Conservation (phyloP, 1,284 basidiomycete species). For the Anthracocystis panici-leucophaei region DNA sequence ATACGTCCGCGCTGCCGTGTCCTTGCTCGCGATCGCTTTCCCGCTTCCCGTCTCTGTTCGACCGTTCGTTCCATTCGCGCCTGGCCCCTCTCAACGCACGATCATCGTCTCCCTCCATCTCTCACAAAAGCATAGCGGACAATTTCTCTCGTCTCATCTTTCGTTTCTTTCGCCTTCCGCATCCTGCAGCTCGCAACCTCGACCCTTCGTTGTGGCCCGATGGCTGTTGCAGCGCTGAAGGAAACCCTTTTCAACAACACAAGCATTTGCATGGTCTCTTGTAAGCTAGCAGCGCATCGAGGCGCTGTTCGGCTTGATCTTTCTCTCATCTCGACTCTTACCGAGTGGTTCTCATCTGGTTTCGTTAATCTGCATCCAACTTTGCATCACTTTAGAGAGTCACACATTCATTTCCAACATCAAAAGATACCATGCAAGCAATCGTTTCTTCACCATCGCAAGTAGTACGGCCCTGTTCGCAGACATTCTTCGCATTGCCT, state of each 20-base stretch:
- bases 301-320: slow-evolving; percentile 22
- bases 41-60: slow-evolving; percentile 3
- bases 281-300: slow-evolving; percentile 25
- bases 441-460: slow-evolving; percentile 27
- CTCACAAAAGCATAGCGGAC: slow-evolving; percentile 47
- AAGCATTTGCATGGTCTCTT: slow-evolving; percentile 41
- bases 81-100: slow-evolving; percentile 40
- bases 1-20: not conserved
- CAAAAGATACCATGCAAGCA: slow-evolving; percentile 51
- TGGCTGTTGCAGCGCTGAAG: not conserved
- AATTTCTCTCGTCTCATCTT: slow-evolving; percentile 28
- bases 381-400: slow-evolving; percentile 51
- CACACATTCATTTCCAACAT: slow-evolving; percentile 29
- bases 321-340: slow-evolving; percentile 29
- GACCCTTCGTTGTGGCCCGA: not conserved
- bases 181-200: not conserved
- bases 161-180: slow-evolving; percentile 7
- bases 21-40: not conserved
- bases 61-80: not conserved
- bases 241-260: slow-evolving; percentile 6
- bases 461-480: slow-evolving; percentile 43
- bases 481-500: slow-evolving; percentile 25
- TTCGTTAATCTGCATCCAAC: slow-evolving; percentile 49
- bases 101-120: slow-evolving; percentile 16
- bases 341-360: slow-evolving; percentile 46